These are phyloP conservation scores for Alternaria viburni DNA, from an alignment of 2,329 filamentous ascomycete species.

Conservation along the genomic window DNA sequence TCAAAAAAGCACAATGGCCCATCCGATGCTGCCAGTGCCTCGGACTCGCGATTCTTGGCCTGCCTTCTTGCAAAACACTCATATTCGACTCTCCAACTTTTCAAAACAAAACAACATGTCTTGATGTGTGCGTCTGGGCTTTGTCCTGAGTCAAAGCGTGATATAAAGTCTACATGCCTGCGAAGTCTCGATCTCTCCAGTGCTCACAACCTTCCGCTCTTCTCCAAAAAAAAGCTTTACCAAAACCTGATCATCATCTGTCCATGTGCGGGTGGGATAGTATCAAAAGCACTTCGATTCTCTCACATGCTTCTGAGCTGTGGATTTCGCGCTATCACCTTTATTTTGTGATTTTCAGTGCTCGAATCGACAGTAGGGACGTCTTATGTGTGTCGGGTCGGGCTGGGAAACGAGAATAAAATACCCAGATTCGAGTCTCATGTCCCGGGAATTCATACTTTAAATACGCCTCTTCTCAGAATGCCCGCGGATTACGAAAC, in stretches of 20 bases:
- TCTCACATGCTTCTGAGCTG: accelerated
- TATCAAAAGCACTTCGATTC: accelerated
- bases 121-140: no score
- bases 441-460: no score
- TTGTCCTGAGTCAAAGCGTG: no score
- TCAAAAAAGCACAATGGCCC: no score
- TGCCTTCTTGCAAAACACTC: background rate
- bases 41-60: background rate
- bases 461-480: accelerated
- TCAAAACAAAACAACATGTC: no score
- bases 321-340: background rate
- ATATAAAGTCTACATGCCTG: background rate
- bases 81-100: no score
- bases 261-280: background rate
- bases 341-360: no score
- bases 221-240: background rate
- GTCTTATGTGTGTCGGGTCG: background rate
- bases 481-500: no score
- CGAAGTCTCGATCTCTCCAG: background rate
- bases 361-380: no score
- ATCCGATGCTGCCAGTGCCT: no score
- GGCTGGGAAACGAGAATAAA: background rate
- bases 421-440: no score
- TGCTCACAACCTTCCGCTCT: background rate
- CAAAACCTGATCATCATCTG: background rate